Conservation (phyloP, 148 eudicot species). For the Agrostemma githago region DNA sequence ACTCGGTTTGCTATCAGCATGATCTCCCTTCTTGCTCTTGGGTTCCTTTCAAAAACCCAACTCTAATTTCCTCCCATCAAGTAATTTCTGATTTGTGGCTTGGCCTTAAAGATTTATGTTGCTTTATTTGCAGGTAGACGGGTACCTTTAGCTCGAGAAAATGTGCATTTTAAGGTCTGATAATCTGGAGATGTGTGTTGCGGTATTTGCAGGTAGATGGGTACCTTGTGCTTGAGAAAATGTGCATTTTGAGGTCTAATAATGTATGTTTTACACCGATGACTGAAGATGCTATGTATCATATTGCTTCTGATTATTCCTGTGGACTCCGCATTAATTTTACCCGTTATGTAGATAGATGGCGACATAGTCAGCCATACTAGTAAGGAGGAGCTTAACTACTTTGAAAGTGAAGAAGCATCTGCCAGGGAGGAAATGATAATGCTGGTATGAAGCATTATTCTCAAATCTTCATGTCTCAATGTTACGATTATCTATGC, state of each 20-base stretch:
- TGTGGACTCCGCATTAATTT: background rate
- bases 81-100: conserved; percentile 24
- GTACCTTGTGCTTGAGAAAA: conserved; percentile 66
- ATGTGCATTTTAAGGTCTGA: too few species aligned
- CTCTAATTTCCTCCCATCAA: conserved; percentile 32
- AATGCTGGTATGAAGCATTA: conserved; percentile 38
- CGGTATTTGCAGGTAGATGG: conserved; percentile 49
- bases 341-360: conserved; percentile 36
- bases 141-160: too few species aligned
- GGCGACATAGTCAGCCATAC: conserved; percentile 19
- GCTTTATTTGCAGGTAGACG: too few species aligned
- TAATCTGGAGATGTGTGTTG: background rate
- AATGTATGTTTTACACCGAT: conserved; percentile 42
- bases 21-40: conserved; percentile 63
- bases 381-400: conserved; percentile 31
- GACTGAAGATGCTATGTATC: background rate
- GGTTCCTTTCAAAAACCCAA: conserved; percentile 38
- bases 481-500: too few species aligned
- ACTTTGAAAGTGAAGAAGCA: conserved; percentile 32
- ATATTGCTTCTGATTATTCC: background rate
- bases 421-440: conserved; percentile 44
- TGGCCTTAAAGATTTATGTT: too few species aligned
- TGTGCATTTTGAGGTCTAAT: conserved; percentile 40
- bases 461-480: background rate
- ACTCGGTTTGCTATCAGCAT: conserved; percentile 21